Conservation (phyloP, 1,284 basidiomycete species). For the Gymnopus androsaceus region DNA sequence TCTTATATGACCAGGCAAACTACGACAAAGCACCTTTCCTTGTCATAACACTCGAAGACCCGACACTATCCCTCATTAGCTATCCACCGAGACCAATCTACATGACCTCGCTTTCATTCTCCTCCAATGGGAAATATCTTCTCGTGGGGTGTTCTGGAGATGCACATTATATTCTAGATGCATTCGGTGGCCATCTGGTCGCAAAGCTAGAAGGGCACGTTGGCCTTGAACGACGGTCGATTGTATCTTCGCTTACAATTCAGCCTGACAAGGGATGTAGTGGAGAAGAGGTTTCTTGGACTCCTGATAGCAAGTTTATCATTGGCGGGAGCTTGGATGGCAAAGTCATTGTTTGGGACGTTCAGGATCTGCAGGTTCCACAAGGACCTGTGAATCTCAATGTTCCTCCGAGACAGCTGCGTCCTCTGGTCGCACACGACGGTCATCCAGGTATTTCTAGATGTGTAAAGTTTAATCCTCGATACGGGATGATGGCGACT, state of each 20-base stretch:
- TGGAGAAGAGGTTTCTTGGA: slow-evolving; percentile 91
- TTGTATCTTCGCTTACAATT: slow-evolving; percentile 56
- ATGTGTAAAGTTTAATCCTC: slow-evolving; percentile 87
- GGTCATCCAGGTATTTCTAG: slow-evolving; percentile 82
- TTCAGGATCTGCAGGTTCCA: slow-evolving; percentile 56
- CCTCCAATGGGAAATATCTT: slow-evolving; percentile 86
- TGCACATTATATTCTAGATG: slow-evolving; percentile 91
- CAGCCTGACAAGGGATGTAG: slow-evolving; percentile 77
- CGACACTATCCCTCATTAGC: slow-evolving; percentile 67
- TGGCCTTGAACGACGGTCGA: slow-evolving; percentile 72
- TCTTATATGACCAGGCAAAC: slow-evolving; percentile 87
- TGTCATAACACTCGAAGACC: slow-evolving; percentile 80
- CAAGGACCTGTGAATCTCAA: slow-evolving; percentile 56
- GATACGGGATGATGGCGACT: slow-evolving; percentile 84
- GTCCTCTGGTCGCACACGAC: slow-evolving; percentile 63
- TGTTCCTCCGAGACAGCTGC: slow-evolving; percentile 50
- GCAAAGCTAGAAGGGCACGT: slow-evolving; percentile 83
- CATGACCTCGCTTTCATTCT: slow-evolving; percentile 91
- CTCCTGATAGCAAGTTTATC: slow-evolving; percentile 87
- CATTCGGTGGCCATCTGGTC: slow-evolving; percentile 81
- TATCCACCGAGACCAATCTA: slow-evolving; percentile 87
- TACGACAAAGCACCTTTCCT: slow-evolving; percentile 93
- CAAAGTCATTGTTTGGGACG: slow-evolving; percentile 80
- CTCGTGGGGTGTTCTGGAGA: slow-evolving; percentile 92
- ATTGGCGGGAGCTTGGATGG: slow-evolving; percentile 84